Evolutionary conservation across 2,329 filamentous ascomycete genomes (phyloP), one percentile per base, ranked within the genome.

Genomic region (Fonsecaea monophora): DNA sequence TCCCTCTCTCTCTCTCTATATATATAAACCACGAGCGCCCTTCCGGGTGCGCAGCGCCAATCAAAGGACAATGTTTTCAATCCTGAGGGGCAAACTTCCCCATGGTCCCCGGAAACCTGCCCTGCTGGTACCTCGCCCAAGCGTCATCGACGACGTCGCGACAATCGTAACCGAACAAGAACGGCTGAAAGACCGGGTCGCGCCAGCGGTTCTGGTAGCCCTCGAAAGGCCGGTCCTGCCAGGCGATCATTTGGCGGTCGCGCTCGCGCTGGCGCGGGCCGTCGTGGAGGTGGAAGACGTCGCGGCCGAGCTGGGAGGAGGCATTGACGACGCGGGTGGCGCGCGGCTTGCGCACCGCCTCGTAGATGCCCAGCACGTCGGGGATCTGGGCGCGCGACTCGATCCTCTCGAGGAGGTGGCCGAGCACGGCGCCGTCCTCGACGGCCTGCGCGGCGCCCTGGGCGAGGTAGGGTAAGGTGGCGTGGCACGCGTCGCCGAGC

Each of bases 401-500:
- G 38, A 68, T 57, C 60, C 68, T 61, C 56, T 78, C 77, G 7
- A 80, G 68, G 6, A 79, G 66, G 10, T 77, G 60, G 1, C 76
- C 77, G 4, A 76, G 68, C 4, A 75, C 73, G 25, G 74, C 74
- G 8, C 74, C 75, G 53, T 77, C 75, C 66, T 77, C 75, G 48
- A 77, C 68, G 13, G 74, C 75, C 56, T 73, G 72, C 5, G 75
- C 75, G 2, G 75, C 75, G 12, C 75, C 75, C 70, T 76, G 75
- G 21, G 75, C 75, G n/a, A 66, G 30, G 37, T 74, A 78, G 65
- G 72, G 80, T 74, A 81, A 75, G 74, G 81, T 81, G 73, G 81
- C 69, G 86, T 81, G 68, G 80, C 78, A 80, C 7, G 79, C 76
- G 60, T 81, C 79, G 37, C 79, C 78, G n/a, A 81, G 73, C 10